Evolutionary conservation across 305 asterid genomes (phyloP).

Genomic region (Fraxinus latifolia): DNA sequence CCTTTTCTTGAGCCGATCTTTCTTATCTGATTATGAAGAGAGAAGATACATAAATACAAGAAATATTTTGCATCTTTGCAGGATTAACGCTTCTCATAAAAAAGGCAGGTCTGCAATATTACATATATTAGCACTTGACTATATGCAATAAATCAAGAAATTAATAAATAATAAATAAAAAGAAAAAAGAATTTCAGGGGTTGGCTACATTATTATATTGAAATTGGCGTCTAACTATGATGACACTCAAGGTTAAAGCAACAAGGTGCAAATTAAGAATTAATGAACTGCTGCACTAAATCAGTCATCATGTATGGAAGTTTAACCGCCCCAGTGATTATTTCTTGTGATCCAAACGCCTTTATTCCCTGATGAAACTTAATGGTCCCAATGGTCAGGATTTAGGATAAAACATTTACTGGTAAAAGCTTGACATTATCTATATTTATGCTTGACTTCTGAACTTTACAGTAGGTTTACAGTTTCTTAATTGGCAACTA

Average conservation of each 20-base stretch:
- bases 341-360: background rate
- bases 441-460: background rate
- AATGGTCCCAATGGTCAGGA: background rate
- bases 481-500: background rate
- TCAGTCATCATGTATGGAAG: background rate
- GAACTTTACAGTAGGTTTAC: background rate
- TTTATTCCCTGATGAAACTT: background rate
- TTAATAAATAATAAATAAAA: background rate
- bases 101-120: background rate
- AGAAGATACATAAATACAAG: background rate
- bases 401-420: background rate
- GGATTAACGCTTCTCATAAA: background rate
- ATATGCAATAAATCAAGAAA: background rate
- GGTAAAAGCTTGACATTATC: background rate
- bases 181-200: background rate
- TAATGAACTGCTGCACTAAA: background rate
- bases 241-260: background rate
- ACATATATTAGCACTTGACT: background rate
- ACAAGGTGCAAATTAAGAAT: background rate
- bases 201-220: background rate
- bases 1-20: background rate
- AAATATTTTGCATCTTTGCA: background rate
- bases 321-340: background rate
- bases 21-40: conserved; percentile 4
- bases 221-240: background rate